These are phyloP conservation scores for Paramecium caudatum DNA, from an alignment of 73 alveolate genomes.

Conservation along the genomic window DNA sequence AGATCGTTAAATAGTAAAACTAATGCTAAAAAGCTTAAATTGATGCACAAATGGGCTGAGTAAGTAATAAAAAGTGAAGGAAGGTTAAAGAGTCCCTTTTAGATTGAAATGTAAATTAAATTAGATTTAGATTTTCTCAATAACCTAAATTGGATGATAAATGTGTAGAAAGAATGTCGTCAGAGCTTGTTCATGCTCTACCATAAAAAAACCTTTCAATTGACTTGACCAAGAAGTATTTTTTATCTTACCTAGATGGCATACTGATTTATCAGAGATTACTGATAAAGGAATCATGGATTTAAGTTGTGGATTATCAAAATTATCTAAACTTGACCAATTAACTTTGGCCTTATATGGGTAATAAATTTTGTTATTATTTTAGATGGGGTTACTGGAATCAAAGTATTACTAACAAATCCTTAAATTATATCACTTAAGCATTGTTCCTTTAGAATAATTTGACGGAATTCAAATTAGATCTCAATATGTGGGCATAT, in stretches of 20 bases:
- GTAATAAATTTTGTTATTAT: not conserved
- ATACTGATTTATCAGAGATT: conserved; percentile 24
- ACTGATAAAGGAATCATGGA: conserved; percentile 41
- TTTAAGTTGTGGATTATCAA: not conserved
- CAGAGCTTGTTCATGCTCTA: not conserved
- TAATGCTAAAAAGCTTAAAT: not conserved
- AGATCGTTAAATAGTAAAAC: not conserved
- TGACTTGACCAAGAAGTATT: conserved; percentile 32
- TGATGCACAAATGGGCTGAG: not conserved
- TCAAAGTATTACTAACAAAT: conserved; percentile 36
- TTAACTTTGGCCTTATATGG: conserved; percentile 31
- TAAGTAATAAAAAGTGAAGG: not conserved
- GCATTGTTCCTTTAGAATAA: conserved; percentile 11
- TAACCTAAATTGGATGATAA: conserved; percentile 11
- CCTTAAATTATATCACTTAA: not conserved
- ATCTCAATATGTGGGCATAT: conserved; percentile 65
- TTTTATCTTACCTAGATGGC: conserved; percentile 1
- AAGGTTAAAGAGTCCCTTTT: conserved; percentile 19
- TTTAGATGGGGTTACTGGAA: conserved; percentile 69
- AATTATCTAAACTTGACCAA: not conserved
- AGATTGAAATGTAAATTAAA: conserved; percentile 12
- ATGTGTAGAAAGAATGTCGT: conserved; percentile 19
- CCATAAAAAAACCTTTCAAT: conserved; percentile 37
- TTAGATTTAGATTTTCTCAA: not conserved
- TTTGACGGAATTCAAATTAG: conserved; percentile 16